These are phyloP conservation scores for Fusarium continuum DNA, from an alignment of 2,329 filamentous ascomycete species.

Conservation along the genomic window DNA sequence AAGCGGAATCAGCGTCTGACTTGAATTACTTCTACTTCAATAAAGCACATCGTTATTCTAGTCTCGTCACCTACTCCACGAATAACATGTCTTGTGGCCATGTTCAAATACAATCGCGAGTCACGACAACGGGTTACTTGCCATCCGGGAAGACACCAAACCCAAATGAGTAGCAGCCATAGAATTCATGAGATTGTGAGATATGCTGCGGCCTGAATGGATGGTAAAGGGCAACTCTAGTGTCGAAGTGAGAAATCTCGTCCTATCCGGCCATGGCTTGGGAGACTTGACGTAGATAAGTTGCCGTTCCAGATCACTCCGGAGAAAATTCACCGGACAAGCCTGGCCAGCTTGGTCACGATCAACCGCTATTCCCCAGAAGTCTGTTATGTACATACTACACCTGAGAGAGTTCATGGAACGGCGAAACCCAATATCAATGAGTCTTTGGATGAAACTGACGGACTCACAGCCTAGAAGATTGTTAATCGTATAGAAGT, in stretches of 20 bases:
- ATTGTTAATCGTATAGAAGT: background rate
- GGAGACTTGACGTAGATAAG: background rate
- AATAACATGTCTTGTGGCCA: background rate
- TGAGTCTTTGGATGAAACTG: conserved; percentile 5
- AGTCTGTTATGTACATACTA: background rate
- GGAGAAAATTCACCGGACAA: background rate
- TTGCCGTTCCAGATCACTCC: background rate
- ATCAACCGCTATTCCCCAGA: background rate
- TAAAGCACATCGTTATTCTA: background rate
- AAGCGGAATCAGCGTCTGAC: background rate
- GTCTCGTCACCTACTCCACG: background rate
- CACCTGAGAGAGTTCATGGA: background rate
- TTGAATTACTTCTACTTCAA: background rate
- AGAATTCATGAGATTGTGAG: too few relatives aligned
- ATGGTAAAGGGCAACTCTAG: background rate
- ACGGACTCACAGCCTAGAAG: conserved; percentile 5
- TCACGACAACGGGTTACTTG: too few relatives aligned
- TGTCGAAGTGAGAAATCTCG: background rate
- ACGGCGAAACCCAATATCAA: background rate
- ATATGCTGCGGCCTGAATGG: too few relatives aligned
- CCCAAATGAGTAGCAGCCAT: too few relatives aligned
- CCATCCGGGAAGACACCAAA: too few relatives aligned
- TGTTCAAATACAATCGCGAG: background rate
- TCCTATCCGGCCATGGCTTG: background rate
- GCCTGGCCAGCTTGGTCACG: background rate